Conservation (phyloP, 768 basidiomycete genomes). For the Auricularia auricula-judae region DNA sequence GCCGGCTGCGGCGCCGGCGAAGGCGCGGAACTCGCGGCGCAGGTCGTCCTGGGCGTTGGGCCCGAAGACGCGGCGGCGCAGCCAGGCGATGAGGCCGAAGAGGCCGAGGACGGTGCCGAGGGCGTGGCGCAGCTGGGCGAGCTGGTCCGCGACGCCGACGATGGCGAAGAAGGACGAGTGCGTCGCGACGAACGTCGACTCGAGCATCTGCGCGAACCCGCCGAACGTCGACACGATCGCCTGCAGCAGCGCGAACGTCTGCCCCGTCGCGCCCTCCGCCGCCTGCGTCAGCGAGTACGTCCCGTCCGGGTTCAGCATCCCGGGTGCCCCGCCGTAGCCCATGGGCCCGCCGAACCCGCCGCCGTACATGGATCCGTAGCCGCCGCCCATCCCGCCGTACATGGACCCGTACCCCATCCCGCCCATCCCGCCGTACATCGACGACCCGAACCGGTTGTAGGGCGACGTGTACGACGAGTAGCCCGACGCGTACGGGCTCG, state of each 20-base stretch:
- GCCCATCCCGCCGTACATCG: slow-evolving; percentile 25
- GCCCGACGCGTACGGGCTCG: slow-evolving; percentile 26
- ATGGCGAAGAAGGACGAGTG: slow-evolving; percentile 93
- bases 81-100: slow-evolving; percentile 83
- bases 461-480: slow-evolving; percentile 32
- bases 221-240: slow-evolving; percentile 92
- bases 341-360: slow-evolving; percentile 28
- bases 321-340: slow-evolving; percentile 28
- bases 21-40: slow-evolving; percentile 64
- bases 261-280: slow-evolving; percentile 80
- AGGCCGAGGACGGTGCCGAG: slow-evolving; percentile 88
- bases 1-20: slow-evolving; percentile 44
- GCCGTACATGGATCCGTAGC: slow-evolving; percentile 19
- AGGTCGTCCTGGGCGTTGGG: slow-evolving; percentile 25
- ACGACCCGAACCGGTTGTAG: slow-evolving; percentile 19
- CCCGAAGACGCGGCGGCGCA: slow-evolving; percentile 53
- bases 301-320: slow-evolving; percentile 27
- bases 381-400: slow-evolving; percentile 20
- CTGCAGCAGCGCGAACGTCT: slow-evolving; percentile 88
- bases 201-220: slow-evolving; percentile 94
- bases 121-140: slow-evolving; percentile 82
- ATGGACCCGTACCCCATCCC: slow-evolving; percentile 25
- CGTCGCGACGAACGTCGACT: slow-evolving; percentile 94
- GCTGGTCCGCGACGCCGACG: slow-evolving; percentile 93
- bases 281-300: slow-evolving; percentile 67